Evolutionary conservation across 805 yeast genomes (phyloP), one percentile per base, ranked within the genome.

Genomic region (Ogataea parapolymorpha): DNA sequence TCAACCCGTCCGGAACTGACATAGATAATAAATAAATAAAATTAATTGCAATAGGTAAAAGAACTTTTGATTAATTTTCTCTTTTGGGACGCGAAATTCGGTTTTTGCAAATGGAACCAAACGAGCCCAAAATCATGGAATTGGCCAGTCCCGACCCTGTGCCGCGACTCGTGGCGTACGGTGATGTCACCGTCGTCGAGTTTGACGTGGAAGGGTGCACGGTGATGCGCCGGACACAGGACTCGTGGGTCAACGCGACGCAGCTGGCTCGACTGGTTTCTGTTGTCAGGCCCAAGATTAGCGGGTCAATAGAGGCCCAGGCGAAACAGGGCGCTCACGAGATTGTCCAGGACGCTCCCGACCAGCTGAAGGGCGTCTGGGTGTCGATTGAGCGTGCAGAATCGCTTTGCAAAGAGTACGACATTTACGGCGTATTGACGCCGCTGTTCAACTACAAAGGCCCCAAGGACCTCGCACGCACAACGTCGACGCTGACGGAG

Each of bases 321-420:
- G 79, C 80, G 30, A 76, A 71, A 42, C 72, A 77, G 6, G 82
- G 84, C n/a, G 67, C 65, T 26, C 82, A 79, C 54, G 89, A 82
- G 51, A 81, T 80, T 51, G 80, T 81, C 18, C 85, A 80, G 58
- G 86, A 86, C 26, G 87, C 86, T 0, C 77, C 80, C 48, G 86
- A 85, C n/a, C 78, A 79, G 51, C 79, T 77, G 59, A 86, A 81
- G 57, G 90, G 89, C 8, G 82, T 84, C 10, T 82, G 89, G 87
- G 69, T 80, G 30, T 85, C 89, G 4, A 73, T 72, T 49, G 80
- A 73, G 41, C 62, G 78, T 25, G 83, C 82, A 1, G 67, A 73
- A 10, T 71, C 74, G 27, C 68, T 83, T 62, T 80, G 84, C 41
- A 74, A 72, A 49, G 71, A 82, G 48, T 82, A 78, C 61, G 75